Conservation (phyloP, 495 filamentous ascomycete species). For the Bacidia gigantensis region DNA sequence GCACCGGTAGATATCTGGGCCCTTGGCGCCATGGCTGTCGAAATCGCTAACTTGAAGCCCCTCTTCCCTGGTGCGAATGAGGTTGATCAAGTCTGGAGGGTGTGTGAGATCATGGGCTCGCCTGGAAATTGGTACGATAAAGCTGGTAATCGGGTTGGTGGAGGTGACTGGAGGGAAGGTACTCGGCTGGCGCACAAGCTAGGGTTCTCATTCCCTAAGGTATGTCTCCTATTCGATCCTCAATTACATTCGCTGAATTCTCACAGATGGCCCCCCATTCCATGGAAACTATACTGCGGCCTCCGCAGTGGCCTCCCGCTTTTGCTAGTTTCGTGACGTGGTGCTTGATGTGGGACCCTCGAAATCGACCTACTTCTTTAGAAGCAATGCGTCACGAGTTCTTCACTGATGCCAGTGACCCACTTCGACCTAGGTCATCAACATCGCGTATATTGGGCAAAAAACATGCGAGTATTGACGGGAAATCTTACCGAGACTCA, state of each 20-base stretch:
- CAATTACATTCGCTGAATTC: constrained; percentile 14
- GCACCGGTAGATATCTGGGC: constrained; percentile 98
- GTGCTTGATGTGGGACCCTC: constrained; percentile 99
- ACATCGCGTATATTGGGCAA: constrained; percentile 70
- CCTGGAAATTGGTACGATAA: constrained; percentile 97
- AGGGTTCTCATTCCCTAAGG: constrained; percentile 94
- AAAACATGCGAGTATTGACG: constrained; percentile 71
- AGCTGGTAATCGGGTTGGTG: constrained; percentile 70
- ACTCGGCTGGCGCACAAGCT: constrained; percentile 85
- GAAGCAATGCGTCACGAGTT: constrained; percentile 91
- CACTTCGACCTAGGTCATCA: constrained; percentile 79
- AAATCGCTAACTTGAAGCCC: constrained; percentile 93
- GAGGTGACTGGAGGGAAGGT: constrained; percentile 96
- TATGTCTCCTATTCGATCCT: constrained; percentile 19
- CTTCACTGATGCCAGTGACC: constrained; percentile 91
- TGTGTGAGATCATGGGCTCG: constrained; percentile 99
- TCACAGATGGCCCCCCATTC: constrained; percentile 87
- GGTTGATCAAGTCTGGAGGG: constrained; percentile 97
- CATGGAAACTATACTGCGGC: constrained; percentile 84
- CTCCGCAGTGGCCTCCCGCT: constrained; percentile 82
- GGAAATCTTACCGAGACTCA: constrained; percentile 48
- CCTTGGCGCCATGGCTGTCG: constrained; percentile 98
- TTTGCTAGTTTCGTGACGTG: constrained; percentile 89
- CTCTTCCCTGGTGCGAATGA: constrained; percentile 96
- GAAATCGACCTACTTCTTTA: constrained; percentile 79